phyloP scores from a whole-genome alignment of 805 yeast species.

The Diddensiella santjacobensis region DNA sequence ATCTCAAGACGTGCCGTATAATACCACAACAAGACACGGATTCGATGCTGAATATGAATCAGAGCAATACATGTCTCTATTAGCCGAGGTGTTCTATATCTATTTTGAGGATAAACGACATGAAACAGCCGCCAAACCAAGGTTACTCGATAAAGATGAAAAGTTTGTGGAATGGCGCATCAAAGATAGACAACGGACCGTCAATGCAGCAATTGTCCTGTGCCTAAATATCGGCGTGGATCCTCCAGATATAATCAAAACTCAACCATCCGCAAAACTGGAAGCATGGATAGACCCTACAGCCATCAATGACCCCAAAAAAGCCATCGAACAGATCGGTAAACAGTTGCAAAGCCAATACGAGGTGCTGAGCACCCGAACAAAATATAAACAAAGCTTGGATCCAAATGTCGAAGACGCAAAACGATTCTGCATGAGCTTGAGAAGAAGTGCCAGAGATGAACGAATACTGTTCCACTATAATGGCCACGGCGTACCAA shows the following conservation, averaged over 20 bases:
- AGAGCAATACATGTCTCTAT: conserved; percentile 44
- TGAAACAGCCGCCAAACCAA: conserved; percentile 81
- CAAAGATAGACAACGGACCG: conserved; percentile 87
- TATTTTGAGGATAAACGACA: conserved; percentile 92
- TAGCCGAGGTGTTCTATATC: conserved; percentile 62
- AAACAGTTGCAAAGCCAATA: conserved; percentile 83
- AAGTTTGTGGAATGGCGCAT: conserved; percentile 84
- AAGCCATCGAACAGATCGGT: conserved; percentile 88
- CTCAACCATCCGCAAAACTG: conserved; percentile 85
- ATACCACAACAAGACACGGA: conserved; percentile 51
- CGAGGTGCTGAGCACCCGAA: conserved; percentile 80
- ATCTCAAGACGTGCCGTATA: conserved; percentile 25
- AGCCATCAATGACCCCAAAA: conserved; percentile 74
- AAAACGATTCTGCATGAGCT: conserved; percentile 82
- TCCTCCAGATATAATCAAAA: conserved; percentile 92
- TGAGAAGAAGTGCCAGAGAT: conserved; percentile 87
- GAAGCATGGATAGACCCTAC: conserved; percentile 95
- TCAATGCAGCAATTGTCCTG: conserved; percentile 84
- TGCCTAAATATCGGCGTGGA: conserved; percentile 93
- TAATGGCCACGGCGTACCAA: conserved; percentile 98
- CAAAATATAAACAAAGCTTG: conserved; percentile 83
- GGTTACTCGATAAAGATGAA: conserved; percentile 42
- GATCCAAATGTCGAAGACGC: conserved; percentile 97
- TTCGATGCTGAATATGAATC: conserved; percentile 54
- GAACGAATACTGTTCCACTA: conserved; percentile 92